Evolutionary conservation across 805 yeast genomes (phyloP).

Genomic region (Saturnispora kantuleensis): DNA sequence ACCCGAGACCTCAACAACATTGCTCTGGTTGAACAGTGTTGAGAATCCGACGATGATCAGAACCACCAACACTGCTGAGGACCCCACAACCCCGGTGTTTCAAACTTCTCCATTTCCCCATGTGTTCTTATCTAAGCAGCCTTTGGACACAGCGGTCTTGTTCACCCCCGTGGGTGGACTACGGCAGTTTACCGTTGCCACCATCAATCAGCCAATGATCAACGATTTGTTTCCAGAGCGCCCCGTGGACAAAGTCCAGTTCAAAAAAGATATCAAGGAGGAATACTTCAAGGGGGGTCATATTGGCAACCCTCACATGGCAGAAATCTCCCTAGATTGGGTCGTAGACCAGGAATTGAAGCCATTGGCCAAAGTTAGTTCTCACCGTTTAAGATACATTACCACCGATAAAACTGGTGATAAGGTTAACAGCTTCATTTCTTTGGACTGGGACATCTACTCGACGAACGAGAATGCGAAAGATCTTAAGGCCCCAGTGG

Average conservation of each 20-base stretch:
- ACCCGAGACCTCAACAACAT: slow-evolving; percentile 22
- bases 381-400: slow-evolving; percentile 22
- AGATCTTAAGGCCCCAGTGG: slow-evolving; percentile 5
- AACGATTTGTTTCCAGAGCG: slow-evolving; percentile 13
- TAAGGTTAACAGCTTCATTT: slow-evolving; percentile 23
- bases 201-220: slow-evolving; percentile 17
- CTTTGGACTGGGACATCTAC: slow-evolving; percentile 23
- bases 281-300: slow-evolving; percentile 18
- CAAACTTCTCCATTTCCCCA: slow-evolving; percentile 13
- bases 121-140: slow-evolving; percentile 14
- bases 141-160: slow-evolving; percentile 19
- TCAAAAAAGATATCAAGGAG: slow-evolving; percentile 12
- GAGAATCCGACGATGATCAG: slow-evolving; percentile 17
- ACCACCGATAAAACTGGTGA: slow-evolving; percentile 9
- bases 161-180: slow-evolving; percentile 34
- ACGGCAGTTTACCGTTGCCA: slow-evolving; percentile 29
- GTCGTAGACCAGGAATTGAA: slow-evolving; percentile 22
- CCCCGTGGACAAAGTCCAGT: slow-evolving; percentile 2
- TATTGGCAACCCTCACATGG: slow-evolving; percentile 24
- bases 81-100: slow-evolving; percentile 3
- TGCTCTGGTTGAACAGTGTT: slow-evolving; percentile 24
- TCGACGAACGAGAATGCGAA: slow-evolving; percentile 4
- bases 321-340: slow-evolving; percentile 25
- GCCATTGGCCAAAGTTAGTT: slow-evolving; percentile 21
- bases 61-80: slow-evolving; percentile 5